A percentile compares a stretch with the other conserved stretches of the same genome.
Evolutionary conservation across 306 rosid genomes (phyloP).

Genomic region (Ormosia emarginata): DNA sequence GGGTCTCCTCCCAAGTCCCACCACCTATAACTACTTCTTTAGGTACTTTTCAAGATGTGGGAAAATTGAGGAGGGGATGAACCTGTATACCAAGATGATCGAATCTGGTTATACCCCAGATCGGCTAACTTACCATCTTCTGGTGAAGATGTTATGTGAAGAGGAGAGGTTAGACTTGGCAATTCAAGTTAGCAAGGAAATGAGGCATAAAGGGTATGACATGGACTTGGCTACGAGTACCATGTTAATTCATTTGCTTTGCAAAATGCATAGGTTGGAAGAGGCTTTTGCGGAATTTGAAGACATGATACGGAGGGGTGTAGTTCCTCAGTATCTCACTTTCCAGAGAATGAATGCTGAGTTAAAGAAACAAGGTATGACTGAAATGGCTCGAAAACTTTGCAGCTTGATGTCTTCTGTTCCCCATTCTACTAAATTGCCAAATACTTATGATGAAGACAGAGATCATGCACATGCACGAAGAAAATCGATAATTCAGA

Average conservation of each 20-base stretch:
- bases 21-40: conserved; percentile 88
- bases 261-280: conserved; percentile 67
- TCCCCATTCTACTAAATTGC: conserved; percentile 68
- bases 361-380: conserved; percentile 59
- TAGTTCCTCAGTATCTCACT: conserved; percentile 84
- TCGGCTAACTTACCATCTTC: conserved; percentile 76
- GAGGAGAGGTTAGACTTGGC: conserved; percentile 74
- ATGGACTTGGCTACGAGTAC: conserved; percentile 83
- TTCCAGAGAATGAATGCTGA: conserved; percentile 61
- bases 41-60: conserved; percentile 70
- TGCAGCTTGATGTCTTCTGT: conserved; percentile 70
- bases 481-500: conserved; percentile 58
- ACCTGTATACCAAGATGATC: conserved; percentile 76
- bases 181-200: conserved; percentile 75
- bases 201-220: conserved; percentile 73
- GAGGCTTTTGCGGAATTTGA: conserved; percentile 73
- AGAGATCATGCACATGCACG: conserved; percentile 42
- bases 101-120: conserved; percentile 77
- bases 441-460: conserved; percentile 53
- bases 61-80: conserved; percentile 86
- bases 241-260: conserved; percentile 71
- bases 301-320: conserved; percentile 78
- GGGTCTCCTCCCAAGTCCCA: conserved; percentile 65
- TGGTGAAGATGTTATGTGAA: conserved; percentile 86
- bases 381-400: conserved; percentile 58